Conservation (phyloP, 208 protist species). For the Trypanosoma brucei region DNA sequence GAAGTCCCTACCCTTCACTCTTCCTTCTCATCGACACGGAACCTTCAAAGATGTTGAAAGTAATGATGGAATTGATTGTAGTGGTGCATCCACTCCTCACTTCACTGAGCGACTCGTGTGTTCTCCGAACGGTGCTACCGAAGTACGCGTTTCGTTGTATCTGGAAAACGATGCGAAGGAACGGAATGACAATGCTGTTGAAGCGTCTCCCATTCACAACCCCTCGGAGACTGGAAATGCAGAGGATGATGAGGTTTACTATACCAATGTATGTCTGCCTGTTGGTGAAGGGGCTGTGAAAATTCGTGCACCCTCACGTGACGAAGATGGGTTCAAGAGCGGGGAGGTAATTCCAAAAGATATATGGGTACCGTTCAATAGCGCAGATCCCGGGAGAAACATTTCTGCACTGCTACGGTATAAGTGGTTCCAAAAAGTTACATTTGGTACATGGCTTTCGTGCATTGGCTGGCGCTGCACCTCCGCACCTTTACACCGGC, state of each 20-base stretch:
- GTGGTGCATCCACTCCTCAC: background rate
- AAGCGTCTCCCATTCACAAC: background rate
- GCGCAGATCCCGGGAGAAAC: background rate
- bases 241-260: background rate
- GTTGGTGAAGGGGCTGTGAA: background rate
- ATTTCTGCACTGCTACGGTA: slow-evolving; percentile 13
- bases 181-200: background rate
- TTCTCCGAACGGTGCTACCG: background rate
- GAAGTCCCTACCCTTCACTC: slow-evolving; percentile 5
- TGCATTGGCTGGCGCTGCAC: slow-evolving; percentile 10
- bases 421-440: slow-evolving; percentile 5
- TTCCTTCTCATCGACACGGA: background rate
- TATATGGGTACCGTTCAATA: slow-evolving; percentile 9
- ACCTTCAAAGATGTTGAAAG: background rate
- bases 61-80: background rate
- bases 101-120: background rate
- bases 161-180: background rate
- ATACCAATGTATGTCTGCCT: background rate
- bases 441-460: slow-evolving; percentile 10
- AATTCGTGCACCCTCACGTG: background rate
- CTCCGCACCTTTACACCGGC: background rate
- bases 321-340: background rate
- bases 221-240: background rate
- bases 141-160: slow-evolving; percentile 1
- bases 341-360: background rate